Evolutionary conservation across 2,329 filamentous ascomycete genomes (phyloP).

Genomic region (Claviceps capensis): DNA sequence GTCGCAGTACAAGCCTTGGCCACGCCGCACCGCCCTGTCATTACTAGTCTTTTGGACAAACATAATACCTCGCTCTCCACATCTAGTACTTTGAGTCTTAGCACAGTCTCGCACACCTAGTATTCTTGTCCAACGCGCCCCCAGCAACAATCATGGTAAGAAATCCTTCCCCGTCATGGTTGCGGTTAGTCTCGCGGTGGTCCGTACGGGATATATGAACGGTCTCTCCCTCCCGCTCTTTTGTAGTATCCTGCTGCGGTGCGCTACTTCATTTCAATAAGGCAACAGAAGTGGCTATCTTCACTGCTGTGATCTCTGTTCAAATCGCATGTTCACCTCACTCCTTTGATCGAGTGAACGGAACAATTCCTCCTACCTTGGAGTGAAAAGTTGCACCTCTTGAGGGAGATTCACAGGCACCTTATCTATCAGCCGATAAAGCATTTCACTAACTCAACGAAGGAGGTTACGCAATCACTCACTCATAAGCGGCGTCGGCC

Average conservation of each 20-base stretch:
- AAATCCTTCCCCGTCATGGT: conserved; percentile 17
- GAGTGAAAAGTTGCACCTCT: background rate
- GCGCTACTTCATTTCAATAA: background rate
- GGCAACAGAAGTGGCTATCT: conserved; percentile 6
- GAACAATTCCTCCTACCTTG: background rate
- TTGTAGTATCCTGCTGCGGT: conserved; percentile 7
- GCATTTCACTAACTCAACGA: conserved; percentile 22
- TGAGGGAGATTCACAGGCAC: background rate
- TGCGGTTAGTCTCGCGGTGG: conserved; percentile 24
- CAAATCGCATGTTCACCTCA: background rate
- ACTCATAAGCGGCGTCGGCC: conserved; percentile 17
- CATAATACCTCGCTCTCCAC: conserved; percentile 21
- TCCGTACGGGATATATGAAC: conserved; percentile 33
- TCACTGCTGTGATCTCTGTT: conserved; percentile 10
- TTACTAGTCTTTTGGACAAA: conserved; percentile 21
- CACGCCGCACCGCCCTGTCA: conserved; percentile 14
- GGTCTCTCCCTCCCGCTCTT: conserved; percentile 17
- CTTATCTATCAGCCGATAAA: background rate
- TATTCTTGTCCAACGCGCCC: conserved; percentile 22
- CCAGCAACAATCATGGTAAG: conserved; percentile 37
- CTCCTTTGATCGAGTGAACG: background rate
- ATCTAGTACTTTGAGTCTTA: conserved; percentile 22
- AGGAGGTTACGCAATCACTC: conserved; percentile 18
- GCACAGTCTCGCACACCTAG: conserved; percentile 17
- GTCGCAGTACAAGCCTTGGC: conserved; percentile 9